Conservation (phyloP, 73 alveolate genomes). For the Uronychia setigera region DNA sequence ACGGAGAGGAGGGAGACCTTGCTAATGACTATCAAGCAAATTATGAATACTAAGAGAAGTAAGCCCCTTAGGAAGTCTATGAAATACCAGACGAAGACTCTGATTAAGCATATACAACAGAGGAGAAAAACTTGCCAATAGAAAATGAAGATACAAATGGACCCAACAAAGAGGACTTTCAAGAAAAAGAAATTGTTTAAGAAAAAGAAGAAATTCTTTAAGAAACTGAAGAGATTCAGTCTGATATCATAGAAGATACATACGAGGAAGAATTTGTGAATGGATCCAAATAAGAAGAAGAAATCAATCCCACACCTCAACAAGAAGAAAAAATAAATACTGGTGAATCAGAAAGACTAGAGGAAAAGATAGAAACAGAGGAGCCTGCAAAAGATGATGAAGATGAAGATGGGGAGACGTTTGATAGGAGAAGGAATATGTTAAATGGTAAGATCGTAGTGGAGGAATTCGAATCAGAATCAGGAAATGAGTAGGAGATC, state of each 20-base stretch:
- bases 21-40: too few species aligned
- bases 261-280: not conserved
- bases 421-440: not conserved
- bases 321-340: not conserved
- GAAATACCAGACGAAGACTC: too few species aligned
- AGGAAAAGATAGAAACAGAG: not conserved
- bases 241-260: not conserved
- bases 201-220: not conserved
- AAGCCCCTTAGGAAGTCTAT: too few species aligned
- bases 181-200: too few species aligned
- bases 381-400: not conserved
- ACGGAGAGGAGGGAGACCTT: too few species aligned
- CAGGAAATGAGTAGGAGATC: not conserved
- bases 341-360: not conserved
- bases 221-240: not conserved
- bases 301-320: not conserved
- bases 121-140: too few species aligned
- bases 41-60: too few species aligned
- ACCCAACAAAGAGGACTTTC: too few species aligned
- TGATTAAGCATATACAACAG: too few species aligned
- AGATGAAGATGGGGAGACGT: not conserved
- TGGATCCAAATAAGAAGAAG: not conserved
- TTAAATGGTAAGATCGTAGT: not conserved
- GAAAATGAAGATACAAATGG: too few species aligned
- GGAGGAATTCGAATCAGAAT: not conserved